phyloP scores from a whole-genome alignment of 305 asterid species.

The Euphrasia arctica region DNA sequence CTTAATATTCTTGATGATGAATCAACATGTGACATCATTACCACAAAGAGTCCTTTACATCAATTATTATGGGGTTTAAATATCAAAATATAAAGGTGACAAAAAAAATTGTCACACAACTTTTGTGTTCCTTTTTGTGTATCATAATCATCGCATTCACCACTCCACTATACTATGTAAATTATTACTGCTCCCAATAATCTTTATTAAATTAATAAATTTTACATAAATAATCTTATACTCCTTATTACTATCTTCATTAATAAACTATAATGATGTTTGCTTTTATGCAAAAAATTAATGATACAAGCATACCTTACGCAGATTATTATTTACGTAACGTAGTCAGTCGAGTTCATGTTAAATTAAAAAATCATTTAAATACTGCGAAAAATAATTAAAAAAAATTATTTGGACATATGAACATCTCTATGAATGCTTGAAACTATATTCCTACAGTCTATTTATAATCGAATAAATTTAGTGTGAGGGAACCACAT shows the following conservation, averaged over 20 bases:
- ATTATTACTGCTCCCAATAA: conserved; percentile 1
- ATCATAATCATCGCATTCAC: conserved; percentile 30
- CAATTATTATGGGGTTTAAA: conserved; percentile 32
- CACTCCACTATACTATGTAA: conserved; percentile 27
- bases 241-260: not conserved
- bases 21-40: conserved; percentile 52
- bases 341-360: too few relatives aligned
- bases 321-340: too few relatives aligned
- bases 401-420: too few relatives aligned
- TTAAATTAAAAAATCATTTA: too few relatives aligned
- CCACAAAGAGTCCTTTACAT: conserved; percentile 4
- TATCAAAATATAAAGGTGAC: conserved; percentile 31
- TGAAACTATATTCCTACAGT: not conserved
- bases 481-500: conserved; percentile 24
- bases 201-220: not conserved
- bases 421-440: too few relatives aligned
- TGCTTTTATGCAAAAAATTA: not conserved
- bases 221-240: not conserved
- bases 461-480: not conserved
- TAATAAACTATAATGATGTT: not conserved
- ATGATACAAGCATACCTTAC: not conserved
- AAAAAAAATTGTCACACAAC: conserved; percentile 26
- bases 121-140: conserved; percentile 33
- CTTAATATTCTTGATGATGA: conserved; percentile 26
- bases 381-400: too few relatives aligned